Conservation (phyloP, 306 rosid genomes). For the Sicyos edulis region DNA sequence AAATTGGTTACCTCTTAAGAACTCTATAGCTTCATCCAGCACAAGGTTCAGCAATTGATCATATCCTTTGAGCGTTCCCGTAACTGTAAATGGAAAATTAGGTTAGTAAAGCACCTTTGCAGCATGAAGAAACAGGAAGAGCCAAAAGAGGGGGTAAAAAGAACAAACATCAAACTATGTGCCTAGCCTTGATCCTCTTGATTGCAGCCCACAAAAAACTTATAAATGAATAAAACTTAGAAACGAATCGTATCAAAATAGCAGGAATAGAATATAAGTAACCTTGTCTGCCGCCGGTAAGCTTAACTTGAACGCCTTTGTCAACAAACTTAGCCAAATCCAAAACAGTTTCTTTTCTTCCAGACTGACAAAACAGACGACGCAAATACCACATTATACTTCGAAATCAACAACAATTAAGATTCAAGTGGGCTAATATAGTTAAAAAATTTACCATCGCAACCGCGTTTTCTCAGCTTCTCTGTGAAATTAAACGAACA, state of each 20-base stretch:
- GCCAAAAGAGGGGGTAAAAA: neutral
- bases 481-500: neutral
- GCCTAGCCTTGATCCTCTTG: neutral
- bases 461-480: slow-evolving; percentile 20
- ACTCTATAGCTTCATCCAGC: slow-evolving; percentile 86
- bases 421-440: neutral
- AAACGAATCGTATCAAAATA: too few species aligned
- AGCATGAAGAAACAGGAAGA: neutral
- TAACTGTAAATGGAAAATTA: slow-evolving; percentile 39
- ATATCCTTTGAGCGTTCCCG: slow-evolving; percentile 93
- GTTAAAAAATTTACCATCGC: slow-evolving; percentile 28
- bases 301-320: slow-evolving; percentile 92
- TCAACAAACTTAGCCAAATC: slow-evolving; percentile 84
- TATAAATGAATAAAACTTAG: too few species aligned
- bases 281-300: slow-evolving; percentile 92
- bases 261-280: neutral
- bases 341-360: slow-evolving; percentile 56
- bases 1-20: slow-evolving; percentile 60
- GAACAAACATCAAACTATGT: neutral
- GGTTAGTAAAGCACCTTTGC: neutral
- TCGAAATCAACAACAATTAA: neutral
- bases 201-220: neutral
- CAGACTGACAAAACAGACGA: slow-evolving; percentile 9
- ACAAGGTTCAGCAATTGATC: slow-evolving; percentile 95
- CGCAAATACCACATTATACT: slow-evolving; percentile 10